Evolutionary conservation across 768 basidiomycete species (phyloP).

Genomic region (Zangia roseola): DNA sequence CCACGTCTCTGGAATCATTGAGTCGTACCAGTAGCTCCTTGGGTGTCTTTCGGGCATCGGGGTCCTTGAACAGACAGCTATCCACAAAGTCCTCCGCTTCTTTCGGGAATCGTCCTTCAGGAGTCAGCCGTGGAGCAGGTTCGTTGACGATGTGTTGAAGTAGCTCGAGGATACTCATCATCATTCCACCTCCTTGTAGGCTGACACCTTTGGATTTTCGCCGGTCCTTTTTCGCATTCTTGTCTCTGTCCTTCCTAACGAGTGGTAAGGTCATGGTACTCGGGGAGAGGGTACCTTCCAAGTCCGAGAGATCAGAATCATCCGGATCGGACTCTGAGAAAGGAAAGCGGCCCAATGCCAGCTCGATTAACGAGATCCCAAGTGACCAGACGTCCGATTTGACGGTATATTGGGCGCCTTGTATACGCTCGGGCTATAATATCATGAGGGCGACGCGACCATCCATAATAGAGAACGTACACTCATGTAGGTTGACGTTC

Average conservation of each 20-base stretch:
- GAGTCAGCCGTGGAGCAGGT: constrained; percentile 85
- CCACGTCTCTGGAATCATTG: not conserved
- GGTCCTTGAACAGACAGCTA: constrained; percentile 89
- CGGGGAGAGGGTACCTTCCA: constrained; percentile 80
- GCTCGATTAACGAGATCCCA: constrained; percentile 94
- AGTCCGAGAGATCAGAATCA: constrained; percentile 75
- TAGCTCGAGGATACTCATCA: constrained; percentile 96
- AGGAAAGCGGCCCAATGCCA: constrained; percentile 95
- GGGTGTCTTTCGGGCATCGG: constrained; percentile 76
- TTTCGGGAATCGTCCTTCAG: constrained; percentile 67
- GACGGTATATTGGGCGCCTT: constrained; percentile 97
- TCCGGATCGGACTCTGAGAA: constrained; percentile 82
- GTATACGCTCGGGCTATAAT: constrained; percentile 93
- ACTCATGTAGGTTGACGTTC: constrained; percentile 99
- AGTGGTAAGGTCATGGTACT: constrained; percentile 48
- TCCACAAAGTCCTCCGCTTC: constrained; percentile 86
- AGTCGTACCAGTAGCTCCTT: constrained; percentile 73
- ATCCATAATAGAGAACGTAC: constrained; percentile 48
- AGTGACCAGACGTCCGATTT: constrained; percentile 99
- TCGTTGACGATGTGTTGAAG: constrained; percentile 99
- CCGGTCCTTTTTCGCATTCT: constrained; percentile 69
- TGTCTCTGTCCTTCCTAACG: constrained; percentile 36
- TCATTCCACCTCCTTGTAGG: constrained; percentile 92
- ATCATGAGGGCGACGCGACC: constrained; percentile 14
- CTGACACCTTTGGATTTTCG: constrained; percentile 91